phyloP scores from a whole-genome alignment of 768 basidiomycete genomes.

The Suillus paluster region DNA sequence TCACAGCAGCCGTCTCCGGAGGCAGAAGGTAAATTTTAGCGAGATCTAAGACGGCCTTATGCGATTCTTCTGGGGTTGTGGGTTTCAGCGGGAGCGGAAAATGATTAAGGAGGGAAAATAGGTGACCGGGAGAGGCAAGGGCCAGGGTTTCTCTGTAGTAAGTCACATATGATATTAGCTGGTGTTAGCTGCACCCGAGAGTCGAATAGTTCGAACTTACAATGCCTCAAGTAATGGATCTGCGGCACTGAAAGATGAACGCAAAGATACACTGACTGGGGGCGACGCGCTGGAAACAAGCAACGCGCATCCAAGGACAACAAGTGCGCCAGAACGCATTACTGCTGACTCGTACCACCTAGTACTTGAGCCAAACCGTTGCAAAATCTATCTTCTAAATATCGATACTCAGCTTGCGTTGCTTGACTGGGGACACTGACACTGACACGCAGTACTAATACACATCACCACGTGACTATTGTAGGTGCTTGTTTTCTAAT shows the following conservation, averaged over 20 bases:
- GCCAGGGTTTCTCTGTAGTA: constrained; percentile 82
- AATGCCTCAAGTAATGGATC: constrained; percentile 36
- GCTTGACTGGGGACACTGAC: too few relatives aligned
- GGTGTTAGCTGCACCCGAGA: not conserved
- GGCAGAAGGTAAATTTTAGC: constrained; percentile 52
- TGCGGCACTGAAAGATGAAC: constrained; percentile 30
- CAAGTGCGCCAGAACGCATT: constrained; percentile 2
- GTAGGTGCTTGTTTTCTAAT: not conserved
- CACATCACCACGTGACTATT: not conserved
- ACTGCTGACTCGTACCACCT: not conserved
- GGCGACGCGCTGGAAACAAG: constrained; percentile 28
- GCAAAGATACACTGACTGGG: constrained; percentile 33
- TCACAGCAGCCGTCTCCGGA: constrained; percentile 54
- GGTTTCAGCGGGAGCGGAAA: constrained; percentile 53
- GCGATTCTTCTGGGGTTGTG: constrained; percentile 50
- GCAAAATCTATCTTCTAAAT: not conserved
- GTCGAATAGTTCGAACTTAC: constrained; percentile 21
- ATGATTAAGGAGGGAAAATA: constrained; percentile 74
- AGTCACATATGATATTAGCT: not conserved
- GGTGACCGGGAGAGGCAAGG: constrained; percentile 69
- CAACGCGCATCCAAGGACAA: constrained; percentile 15
- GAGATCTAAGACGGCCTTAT: constrained; percentile 43
- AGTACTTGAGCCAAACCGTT: not conserved
- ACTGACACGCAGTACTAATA: too few relatives aligned
- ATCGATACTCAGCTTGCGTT: too few relatives aligned